These are phyloP conservation scores for Cryomyces minteri DNA, from an alignment of 495 filamentous ascomycete species.

Conservation along the genomic window DNA sequence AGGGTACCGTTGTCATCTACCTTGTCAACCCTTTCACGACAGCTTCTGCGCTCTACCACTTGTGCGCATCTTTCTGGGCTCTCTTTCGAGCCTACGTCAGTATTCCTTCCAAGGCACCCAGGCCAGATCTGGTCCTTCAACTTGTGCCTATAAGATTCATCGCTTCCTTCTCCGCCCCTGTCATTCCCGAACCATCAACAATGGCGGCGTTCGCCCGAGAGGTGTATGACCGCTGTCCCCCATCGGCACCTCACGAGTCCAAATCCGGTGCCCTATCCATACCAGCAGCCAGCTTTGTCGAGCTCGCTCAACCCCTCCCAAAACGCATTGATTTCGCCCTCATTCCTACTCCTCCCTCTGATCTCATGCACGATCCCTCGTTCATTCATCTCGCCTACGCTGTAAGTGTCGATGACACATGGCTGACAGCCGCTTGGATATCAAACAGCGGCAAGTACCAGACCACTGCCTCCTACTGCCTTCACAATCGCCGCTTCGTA, in stretches of 20 bases:
- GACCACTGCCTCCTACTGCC: slow-evolving; percentile 59
- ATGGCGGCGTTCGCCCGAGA: slow-evolving; percentile 58
- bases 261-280: slow-evolving; percentile 24
- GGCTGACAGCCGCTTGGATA: slow-evolving; percentile 86
- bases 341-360: slow-evolving; percentile 40
- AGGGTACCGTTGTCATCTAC: slow-evolving; percentile 51
- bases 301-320: slow-evolving; percentile 55
- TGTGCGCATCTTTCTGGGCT: slow-evolving; percentile 60
- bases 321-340: slow-evolving; percentile 66
- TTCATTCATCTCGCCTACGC: slow-evolving; percentile 79
- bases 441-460: slow-evolving; percentile 66
- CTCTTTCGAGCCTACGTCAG: slow-evolving; percentile 53
- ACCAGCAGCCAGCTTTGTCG: slow-evolving; percentile 47
- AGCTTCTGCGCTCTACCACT: slow-evolving; percentile 45
- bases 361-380: slow-evolving; percentile 64
- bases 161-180: slow-evolving; percentile 42
- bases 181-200: slow-evolving; percentile 46
- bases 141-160: slow-evolving; percentile 60
- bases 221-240: slow-evolving; percentile 68
- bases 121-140: slow-evolving; percentile 57
- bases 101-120: slow-evolving; percentile 29
- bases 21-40: slow-evolving; percentile 60
- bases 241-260: slow-evolving; percentile 19
- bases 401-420: slow-evolving; percentile 61
- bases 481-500: slow-evolving; percentile 27